Percentiles rank a stretch among this genome's conserved stretches.
These are phyloP conservation scores for Pestalotiopsis sp. DNA, from an alignment of 2,329 filamentous ascomycete genomes.

Conservation along the genomic window DNA sequence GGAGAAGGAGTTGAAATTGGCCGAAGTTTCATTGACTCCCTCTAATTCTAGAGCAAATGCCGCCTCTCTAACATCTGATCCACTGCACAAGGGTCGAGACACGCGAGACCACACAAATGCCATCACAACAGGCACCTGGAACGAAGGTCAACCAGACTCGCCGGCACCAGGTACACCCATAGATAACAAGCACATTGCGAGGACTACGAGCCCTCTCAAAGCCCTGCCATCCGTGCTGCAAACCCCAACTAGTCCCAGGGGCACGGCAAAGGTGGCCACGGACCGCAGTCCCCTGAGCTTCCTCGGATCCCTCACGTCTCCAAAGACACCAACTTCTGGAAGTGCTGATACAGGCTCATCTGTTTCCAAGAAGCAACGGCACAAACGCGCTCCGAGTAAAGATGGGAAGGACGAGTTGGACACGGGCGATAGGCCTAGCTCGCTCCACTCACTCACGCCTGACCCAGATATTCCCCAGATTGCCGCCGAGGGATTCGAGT, in stretches of 20 bases:
- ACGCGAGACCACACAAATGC: conserved; percentile 53
- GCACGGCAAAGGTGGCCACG: conserved; percentile 13
- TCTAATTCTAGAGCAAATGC: conserved; percentile 19
- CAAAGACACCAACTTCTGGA: conserved; percentile 8
- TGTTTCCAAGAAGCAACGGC: neutral
- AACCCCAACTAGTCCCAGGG: conserved; percentile 15
- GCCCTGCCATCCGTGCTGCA: conserved; percentile 16
- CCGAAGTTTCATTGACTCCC: conserved; percentile 52
- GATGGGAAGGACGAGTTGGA: conserved; percentile 9
- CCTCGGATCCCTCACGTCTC: conserved; percentile 19
- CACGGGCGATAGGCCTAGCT: conserved; percentile 4
- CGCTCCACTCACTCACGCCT: neutral
- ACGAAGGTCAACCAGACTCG: conserved; percentile 63
- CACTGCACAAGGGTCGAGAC: conserved; percentile 19
- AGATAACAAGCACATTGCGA: conserved; percentile 11
- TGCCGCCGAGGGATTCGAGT: neutral
- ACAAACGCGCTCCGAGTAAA: neutral
- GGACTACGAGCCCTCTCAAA: conserved; percentile 12
- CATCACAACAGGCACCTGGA: conserved; percentile 59
- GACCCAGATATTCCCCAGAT: neutral
- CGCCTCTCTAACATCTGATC: conserved; percentile 17
- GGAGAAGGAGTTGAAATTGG: conserved; percentile 66
- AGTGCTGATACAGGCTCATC: conserved; percentile 12
- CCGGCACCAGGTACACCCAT: conserved; percentile 35
- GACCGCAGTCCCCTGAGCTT: conserved; percentile 29